A percentile compares a stretch with the other conserved stretches of the same genome.
Evolutionary conservation across 2,329 filamentous ascomycete genomes (phyloP).

Genomic region (Gaeumannomyces tritici): DNA sequence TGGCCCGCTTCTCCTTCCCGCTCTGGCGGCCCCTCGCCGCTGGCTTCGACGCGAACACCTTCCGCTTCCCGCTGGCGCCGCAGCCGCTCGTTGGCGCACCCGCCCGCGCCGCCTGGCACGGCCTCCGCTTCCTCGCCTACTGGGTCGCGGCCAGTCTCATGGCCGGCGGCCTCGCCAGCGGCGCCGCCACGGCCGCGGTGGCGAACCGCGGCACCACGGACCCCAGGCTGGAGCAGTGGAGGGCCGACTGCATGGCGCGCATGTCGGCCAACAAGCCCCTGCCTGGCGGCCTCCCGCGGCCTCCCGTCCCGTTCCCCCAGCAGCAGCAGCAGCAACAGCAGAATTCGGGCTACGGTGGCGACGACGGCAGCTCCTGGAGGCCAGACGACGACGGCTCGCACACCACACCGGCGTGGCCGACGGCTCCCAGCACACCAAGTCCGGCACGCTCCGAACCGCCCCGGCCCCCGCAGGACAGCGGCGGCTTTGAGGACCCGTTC

Average conservation of each 20-base stretch:
- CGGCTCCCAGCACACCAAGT: background rate
- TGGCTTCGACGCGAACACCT: conserved; percentile 8
- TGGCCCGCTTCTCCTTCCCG: conserved; percentile 10
- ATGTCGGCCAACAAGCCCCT: background rate
- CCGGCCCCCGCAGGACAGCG: background rate
- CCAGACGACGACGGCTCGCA: background rate
- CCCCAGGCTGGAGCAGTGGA: background rate
- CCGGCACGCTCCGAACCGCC: background rate
- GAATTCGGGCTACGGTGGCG: background rate
- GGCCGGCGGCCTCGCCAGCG: background rate
- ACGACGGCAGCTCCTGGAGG: background rate
- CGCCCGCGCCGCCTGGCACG: conserved; percentile 9
- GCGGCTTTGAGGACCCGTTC: conserved; percentile 3
- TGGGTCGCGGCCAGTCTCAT: background rate
- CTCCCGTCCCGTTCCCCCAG: background rate
- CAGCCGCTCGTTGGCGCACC: background rate
- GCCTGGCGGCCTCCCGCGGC: background rate
- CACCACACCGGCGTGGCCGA: background rate
- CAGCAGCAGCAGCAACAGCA: background rate
- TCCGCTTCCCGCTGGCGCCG: conserved; percentile 5
- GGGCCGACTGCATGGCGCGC: background rate
- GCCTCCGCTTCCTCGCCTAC: conserved; percentile 6
- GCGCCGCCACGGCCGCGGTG: background rate
- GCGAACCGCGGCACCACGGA: background rate
- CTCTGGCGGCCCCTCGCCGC: conserved; percentile 5